Base-by-base conservation (phyloP, 2,329 filamentous ascomycete genomes). In the Thelonectria blattea region DNA sequence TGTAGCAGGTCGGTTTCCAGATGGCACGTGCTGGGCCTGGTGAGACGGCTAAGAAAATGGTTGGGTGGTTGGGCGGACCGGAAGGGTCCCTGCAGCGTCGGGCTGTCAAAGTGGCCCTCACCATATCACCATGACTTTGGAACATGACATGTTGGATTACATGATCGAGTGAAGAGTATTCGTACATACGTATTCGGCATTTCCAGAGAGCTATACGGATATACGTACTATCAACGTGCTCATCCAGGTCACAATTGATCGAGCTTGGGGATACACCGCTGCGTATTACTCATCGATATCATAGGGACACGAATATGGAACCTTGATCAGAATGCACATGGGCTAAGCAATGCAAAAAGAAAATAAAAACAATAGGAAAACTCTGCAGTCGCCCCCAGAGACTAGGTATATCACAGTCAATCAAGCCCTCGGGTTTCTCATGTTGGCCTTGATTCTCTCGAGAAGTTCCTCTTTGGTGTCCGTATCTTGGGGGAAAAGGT, bases 381-480 rank as follows among this genome's bases (percentile, higher is more conserved):
- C 27, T 30, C 27, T 30, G 8, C 27, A 30, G 27, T 30, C 27
- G 8, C 27, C 8, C 7, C 7, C 22, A 4, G 22, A 30, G 27
- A 30, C 27, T 6, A n/a, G n/a, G n/a, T 7, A 30, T 30, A 7
- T 7, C 27, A 30, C 15, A 3, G 3, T 27, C 12, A 18, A 32
- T 51, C 56, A 61, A 52, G 68, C 66, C 56, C 77, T 71, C 2
- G 78, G 70, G 12, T 74, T 74, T 39, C 81, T 79, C 75, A 84
- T 78, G 48, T 84, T 84, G 8, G 78, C 76, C 62, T 75, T 64
- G 2, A 85, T 73, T 30, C 82, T 74, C 18, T 79, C 81, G 11
- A 84, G 69, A 11, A 85, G 65, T 63, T 83, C 73, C 53, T 84
- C 80, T 46, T 73, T 74, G 2, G 78, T 79, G 55, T 80, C 80